Conservation (phyloP, 495 filamentous ascomycete genomes). For the Neurospora cerealis region DNA sequence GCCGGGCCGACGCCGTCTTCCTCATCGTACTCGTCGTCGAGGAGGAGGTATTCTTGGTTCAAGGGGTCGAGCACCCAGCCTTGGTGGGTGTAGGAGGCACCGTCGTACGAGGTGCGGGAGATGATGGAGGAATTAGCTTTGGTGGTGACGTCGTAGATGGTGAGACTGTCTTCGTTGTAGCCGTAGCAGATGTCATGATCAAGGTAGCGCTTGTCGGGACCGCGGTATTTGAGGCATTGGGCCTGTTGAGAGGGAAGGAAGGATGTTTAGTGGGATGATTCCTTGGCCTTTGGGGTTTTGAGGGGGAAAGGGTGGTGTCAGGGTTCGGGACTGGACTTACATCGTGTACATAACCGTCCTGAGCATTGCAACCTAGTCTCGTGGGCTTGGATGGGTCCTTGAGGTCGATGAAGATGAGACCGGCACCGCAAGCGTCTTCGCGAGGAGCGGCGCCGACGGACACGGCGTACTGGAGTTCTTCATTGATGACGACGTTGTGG, state of each 20-base stretch:
- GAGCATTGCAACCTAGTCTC: slow-evolving; percentile 39
- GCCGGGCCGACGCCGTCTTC: slow-evolving; percentile 34
- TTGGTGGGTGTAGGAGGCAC: slow-evolving; percentile 51
- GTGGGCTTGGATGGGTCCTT: slow-evolving; percentile 38
- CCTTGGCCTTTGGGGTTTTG: neutral
- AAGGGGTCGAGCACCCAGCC: slow-evolving; percentile 45
- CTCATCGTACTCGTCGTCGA: slow-evolving; percentile 56
- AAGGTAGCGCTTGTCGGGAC: slow-evolving; percentile 41
- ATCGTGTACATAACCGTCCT: slow-evolving; percentile 52
- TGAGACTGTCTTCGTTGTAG: slow-evolving; percentile 44
- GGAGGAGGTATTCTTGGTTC: slow-evolving; percentile 44
- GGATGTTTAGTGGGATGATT: neutral
- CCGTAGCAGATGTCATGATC: slow-evolving; percentile 52
- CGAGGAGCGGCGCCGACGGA: slow-evolving; percentile 41
- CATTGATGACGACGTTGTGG: slow-evolving; percentile 44
- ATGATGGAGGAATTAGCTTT: slow-evolving; percentile 39
- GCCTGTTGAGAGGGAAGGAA: slow-evolving; percentile 13
- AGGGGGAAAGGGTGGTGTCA: neutral
- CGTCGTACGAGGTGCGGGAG: slow-evolving; percentile 46
- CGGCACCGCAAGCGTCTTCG: slow-evolving; percentile 33
- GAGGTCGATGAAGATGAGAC: slow-evolving; percentile 48
- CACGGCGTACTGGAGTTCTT: slow-evolving; percentile 40
- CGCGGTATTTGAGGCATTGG: slow-evolving; percentile 49
- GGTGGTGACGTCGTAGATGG: slow-evolving; percentile 49
- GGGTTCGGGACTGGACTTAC: neutral